phyloP scores from a whole-genome alignment of 176 grass and related monocot genomes.

The Phoenix roebelenii region DNA sequence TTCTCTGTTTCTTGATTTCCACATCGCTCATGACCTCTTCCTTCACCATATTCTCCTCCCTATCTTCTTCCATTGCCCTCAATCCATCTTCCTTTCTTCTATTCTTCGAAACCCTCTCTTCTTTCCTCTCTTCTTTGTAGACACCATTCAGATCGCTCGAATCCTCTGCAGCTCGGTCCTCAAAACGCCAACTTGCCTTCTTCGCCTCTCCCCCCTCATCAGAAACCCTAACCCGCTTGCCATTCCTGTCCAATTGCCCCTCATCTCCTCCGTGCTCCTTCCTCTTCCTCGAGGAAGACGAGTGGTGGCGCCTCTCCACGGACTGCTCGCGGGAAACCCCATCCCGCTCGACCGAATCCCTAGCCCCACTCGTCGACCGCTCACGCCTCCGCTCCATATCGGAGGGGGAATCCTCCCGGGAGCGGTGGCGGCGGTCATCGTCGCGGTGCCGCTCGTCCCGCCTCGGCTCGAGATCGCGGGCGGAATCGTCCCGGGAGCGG shows the following conservation, averaged over 20 bases:
- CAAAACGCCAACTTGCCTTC: slow-evolving; percentile 17
- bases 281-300: slow-evolving; percentile 30
- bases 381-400: slow-evolving; percentile 28
- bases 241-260: slow-evolving; percentile 12
- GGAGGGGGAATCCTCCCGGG: slow-evolving; percentile 7
- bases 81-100: no score
- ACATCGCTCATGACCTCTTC: neutral
- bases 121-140: slow-evolving; percentile 7
- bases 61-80: neutral
- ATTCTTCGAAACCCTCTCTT: neutral
- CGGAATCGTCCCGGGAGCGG: neutral
- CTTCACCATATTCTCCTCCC: slow-evolving; percentile 2
- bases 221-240: slow-evolving; percentile 15
- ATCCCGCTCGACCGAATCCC: slow-evolving; percentile 40
- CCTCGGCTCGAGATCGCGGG: slow-evolving; percentile 5
- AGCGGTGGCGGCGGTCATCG: neutral
- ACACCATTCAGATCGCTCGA: slow-evolving; percentile 5
- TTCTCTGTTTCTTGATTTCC: slow-evolving; percentile 10
- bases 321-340: slow-evolving; percentile 19
- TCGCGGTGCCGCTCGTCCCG: slow-evolving; percentile 10
- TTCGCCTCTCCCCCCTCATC: slow-evolving; percentile 9
- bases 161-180: neutral
- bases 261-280: slow-evolving; percentile 27
- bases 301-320: slow-evolving; percentile 15
- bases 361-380: slow-evolving; percentile 32